Evolutionary conservation across 352 stramenopile genomes (phyloP).

Genomic region (Pythium angustatum): DNA sequence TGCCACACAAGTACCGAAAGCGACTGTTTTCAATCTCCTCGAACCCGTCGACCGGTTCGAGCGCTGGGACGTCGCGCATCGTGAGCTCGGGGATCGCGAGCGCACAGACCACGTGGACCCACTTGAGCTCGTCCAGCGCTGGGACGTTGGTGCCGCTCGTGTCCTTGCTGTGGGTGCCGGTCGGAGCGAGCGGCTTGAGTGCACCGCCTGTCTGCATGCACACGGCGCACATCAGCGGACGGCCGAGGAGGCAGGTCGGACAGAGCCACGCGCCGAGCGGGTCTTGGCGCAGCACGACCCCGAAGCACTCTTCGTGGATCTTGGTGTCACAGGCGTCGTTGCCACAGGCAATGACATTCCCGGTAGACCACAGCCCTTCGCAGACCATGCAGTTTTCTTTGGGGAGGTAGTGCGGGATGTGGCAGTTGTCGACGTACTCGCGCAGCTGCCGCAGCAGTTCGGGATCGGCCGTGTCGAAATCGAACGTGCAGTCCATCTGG

Average conservation of each 20-base stretch:
- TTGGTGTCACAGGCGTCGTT: constrained; percentile 64
- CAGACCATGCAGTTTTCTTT: constrained; percentile 81
- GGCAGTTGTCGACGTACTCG: constrained; percentile 78
- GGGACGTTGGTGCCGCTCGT: neutral
- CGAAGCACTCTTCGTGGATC: constrained; percentile 86
- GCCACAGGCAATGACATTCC: constrained; percentile 62
- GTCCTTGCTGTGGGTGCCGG: neutral
- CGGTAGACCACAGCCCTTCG: constrained; percentile 81
- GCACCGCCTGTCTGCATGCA: constrained; percentile 81
- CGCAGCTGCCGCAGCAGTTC: constrained; percentile 60
- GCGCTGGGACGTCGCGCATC: constrained; percentile 78
- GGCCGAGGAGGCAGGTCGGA: constrained; percentile 72
- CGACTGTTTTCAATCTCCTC: constrained; percentile 83
- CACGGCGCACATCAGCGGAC: constrained; percentile 66
- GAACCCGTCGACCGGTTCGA: constrained; percentile 83
- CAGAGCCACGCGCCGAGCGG: constrained; percentile 69
- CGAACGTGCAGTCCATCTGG: constrained; percentile 62
- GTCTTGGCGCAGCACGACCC: constrained; percentile 56
- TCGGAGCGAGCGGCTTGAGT: constrained; percentile 63
- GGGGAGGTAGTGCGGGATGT: constrained; percentile 69
- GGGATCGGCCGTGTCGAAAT: constrained; percentile 57
- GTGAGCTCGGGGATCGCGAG: constrained; percentile 84
- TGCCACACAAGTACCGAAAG: constrained; percentile 78
- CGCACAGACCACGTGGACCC: constrained; percentile 83
- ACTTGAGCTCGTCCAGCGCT: constrained; percentile 59